A percentile compares a stretch with the other conserved stretches of the same genome.
Evolutionary conservation across 768 basidiomycete species (phyloP).

Genomic region (Mycena rebaudengoi): DNA sequence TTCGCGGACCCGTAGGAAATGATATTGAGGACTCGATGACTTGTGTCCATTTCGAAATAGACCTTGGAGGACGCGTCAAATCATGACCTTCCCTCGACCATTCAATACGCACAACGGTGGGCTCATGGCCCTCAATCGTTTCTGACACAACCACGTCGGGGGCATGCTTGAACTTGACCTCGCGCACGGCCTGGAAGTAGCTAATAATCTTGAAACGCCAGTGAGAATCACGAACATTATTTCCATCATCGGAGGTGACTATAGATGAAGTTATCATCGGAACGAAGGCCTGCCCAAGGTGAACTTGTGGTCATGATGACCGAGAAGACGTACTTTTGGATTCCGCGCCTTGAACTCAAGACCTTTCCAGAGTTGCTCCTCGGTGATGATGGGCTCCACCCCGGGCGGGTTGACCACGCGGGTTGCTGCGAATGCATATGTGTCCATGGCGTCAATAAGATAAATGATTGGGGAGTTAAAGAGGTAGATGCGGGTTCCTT

Average conservation of each 20-base stretch:
- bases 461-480: not conserved
- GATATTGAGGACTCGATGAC: conserved; percentile 13
- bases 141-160: conserved; percentile 1
- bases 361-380: conserved; percentile 25
- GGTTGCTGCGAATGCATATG: conserved; percentile 21
- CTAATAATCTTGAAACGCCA: not conserved
- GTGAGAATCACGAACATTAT: conserved; percentile 4
- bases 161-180: conserved; percentile 1
- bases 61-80: not conserved
- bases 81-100: too few species aligned
- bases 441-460: not conserved
- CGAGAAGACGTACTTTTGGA: not conserved
- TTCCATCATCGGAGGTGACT: conserved; percentile 12
- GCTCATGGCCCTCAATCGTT: not conserved
- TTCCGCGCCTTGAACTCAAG: conserved; percentile 22
- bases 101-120: conserved; percentile 17
- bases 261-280: conserved; percentile 17
- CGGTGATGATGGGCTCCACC: conserved; percentile 17
- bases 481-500: too few species aligned
- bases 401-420: conserved; percentile 25
- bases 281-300: conserved; percentile 5
- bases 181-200: conserved; percentile 6
- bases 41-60: conserved; percentile 19
- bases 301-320: not conserved
- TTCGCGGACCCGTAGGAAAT: conserved; percentile 19